Evolutionary conservation across 441 rosid species (phyloP), one percentile per base, ranked within the genome.

Genomic region (Hura crepitans): DNA sequence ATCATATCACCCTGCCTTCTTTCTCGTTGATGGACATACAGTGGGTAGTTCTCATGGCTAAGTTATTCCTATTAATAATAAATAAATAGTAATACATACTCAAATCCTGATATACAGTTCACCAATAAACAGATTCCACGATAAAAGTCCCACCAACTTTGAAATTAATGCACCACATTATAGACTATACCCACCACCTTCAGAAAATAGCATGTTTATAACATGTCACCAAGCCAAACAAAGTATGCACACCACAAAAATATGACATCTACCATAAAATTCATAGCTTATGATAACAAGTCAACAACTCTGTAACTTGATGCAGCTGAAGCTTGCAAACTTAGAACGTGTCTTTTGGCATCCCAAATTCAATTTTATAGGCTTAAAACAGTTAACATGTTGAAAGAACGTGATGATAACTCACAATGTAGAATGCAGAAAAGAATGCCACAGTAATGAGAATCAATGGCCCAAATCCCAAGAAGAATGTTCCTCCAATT

Each of bases 401-500:
- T 14, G 54, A 55, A 64, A 33, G 9, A 56, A 14, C 20, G 71
- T 76, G 30, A 68, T 71, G 69, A 46, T 46, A 70, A 76, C 91
- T 84, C 86, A 92, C 99, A 15, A 88, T 70, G 86, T 87, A 90
- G 58, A 95, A 82, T 25, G 89, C 93, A 51, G 83, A 86, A 79
- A 90, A 92, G 79, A 81, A 75, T 39, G 85, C 89, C 13, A 85
- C 81, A 13, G 96, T 92, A 75, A 83, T 42, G 74, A 95, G 81
- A 54, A 95, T 87, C 89, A 90, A 68, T 0, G 97, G 97, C 89
- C 97, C 85, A 78, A 95, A 92, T 53, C 78, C 94, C 76, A 90
- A 72, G 83, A 92, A 95, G 90, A 90, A 95, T 8, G 97, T 88
- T 69, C 97, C 97, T 72, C 99, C 99, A 55, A 89, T 54, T 53